Percentiles rank a stretch among this genome's conserved stretches.
Conservation (phyloP, 2,329 filamentous ascomycete genomes). For the Epichloe uncinata region DNA sequence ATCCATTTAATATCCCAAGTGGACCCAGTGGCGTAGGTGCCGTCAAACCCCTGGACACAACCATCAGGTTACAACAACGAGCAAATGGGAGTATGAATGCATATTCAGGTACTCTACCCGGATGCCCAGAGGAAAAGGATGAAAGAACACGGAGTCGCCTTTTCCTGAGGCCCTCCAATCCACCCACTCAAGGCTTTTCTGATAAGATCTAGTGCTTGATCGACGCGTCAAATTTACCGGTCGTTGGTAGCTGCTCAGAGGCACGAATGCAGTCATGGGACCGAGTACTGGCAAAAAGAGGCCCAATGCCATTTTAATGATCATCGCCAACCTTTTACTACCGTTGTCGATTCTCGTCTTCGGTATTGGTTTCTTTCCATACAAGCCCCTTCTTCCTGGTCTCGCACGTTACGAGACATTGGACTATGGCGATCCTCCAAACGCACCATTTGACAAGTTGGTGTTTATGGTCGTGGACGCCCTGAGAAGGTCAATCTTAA, state of each 20-base stretch:
- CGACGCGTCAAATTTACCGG: neutral
- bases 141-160: neutral
- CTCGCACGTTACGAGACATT: constrained; percentile 54
- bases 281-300: constrained; percentile 14
- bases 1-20: neutral
- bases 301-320: constrained; percentile 32
- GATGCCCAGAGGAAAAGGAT: neutral
- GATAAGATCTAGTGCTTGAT: neutral
- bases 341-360: constrained; percentile 64
- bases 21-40: neutral
- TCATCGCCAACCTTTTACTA: constrained; percentile 63
- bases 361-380: constrained; percentile 89
- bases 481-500: constrained; percentile 54
- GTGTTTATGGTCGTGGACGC: constrained; percentile 98
- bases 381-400: constrained; percentile 85
- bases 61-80: neutral
- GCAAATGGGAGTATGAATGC: neutral
- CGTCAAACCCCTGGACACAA: neutral
- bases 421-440: constrained; percentile 41
- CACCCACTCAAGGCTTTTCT: neutral
- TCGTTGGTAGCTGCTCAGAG: neutral
- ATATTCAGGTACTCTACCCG: neutral
- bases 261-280: constrained; percentile 12
- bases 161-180: neutral
- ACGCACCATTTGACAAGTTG: constrained; percentile 71